These are phyloP conservation scores for Rhizoctonia solani DNA, from an alignment of 1,284 basidiomycete species.

Conservation along the genomic window DNA sequence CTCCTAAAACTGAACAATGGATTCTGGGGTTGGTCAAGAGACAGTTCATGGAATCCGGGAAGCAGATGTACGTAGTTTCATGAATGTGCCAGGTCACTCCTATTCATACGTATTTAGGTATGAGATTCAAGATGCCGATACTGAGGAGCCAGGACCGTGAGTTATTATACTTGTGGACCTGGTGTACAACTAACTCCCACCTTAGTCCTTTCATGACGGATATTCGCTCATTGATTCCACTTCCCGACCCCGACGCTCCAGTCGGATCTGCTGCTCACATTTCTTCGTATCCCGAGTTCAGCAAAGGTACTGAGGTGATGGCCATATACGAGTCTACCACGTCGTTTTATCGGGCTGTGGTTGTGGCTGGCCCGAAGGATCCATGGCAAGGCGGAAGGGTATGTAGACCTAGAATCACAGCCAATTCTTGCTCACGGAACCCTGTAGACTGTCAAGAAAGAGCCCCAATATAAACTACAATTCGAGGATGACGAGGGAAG, in stretches of 20 bases:
- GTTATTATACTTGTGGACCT: conserved; percentile 42
- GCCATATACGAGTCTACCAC: conserved; percentile 84
- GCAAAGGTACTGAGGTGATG: conserved; percentile 72
- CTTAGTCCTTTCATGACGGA: conserved; percentile 68
- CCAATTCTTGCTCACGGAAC: not conserved
- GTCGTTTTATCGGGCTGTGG: conserved; percentile 82
- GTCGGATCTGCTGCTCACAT: conserved; percentile 63
- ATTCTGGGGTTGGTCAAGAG: conserved; percentile 74
- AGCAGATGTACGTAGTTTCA: conserved; percentile 17
- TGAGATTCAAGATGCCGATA: conserved; percentile 79
- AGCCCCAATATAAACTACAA: conserved; percentile 16
- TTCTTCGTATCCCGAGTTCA: conserved; percentile 69
- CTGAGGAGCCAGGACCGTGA: conserved; percentile 70
- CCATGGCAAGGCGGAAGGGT: conserved; percentile 50
- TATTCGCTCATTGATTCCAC: conserved; percentile 68
- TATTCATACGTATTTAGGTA: conserved; percentile 53
- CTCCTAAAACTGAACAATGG: conserved; percentile 75
- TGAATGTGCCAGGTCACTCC: conserved; percentile 25
- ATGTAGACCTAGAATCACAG: conserved; percentile 49
- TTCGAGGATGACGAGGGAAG: conserved; percentile 24
- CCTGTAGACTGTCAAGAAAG: conserved; percentile 14
- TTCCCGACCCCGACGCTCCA: conserved; percentile 69
- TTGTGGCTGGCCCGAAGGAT: conserved; percentile 66
- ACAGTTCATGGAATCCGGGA: conserved; percentile 61
- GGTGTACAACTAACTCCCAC: conserved; percentile 1